phyloP scores from a whole-genome alignment of 148 eudicot genomes.

The Oxyria digyna region DNA sequence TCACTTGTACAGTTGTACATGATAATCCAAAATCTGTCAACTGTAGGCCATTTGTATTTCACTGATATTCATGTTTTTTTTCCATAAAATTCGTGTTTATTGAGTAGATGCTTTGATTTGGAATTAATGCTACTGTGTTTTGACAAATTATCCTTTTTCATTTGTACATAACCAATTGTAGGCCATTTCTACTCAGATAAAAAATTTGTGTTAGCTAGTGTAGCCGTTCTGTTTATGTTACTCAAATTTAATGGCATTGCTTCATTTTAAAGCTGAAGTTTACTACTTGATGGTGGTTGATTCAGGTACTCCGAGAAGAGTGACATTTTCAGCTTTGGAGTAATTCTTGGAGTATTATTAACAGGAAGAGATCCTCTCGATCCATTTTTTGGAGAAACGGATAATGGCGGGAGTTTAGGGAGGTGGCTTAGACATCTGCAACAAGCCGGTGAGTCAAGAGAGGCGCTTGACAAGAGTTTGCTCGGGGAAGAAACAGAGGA shows the following conservation, averaged over 20 bases:
- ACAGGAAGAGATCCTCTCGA: conserved; percentile 72
- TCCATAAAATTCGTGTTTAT: too few species aligned
- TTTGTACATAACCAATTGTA: too few species aligned
- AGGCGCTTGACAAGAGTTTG: conserved; percentile 71
- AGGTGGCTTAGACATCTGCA: conserved; percentile 76
- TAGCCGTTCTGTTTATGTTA: too few species aligned
- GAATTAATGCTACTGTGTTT: too few species aligned
- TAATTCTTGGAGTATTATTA: conserved; percentile 61
- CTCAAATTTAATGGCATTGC: too few species aligned
- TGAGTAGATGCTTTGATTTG: background rate
- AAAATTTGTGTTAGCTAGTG: too few species aligned
- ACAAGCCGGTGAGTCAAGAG: conserved; percentile 70
- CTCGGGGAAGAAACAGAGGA: conserved; percentile 77
- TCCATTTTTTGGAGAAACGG: conserved; percentile 54
- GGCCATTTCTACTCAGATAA: too few species aligned
- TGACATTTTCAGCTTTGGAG: conserved; percentile 88
- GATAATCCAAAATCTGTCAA: too few species aligned
- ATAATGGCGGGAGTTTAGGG: conserved; percentile 60
- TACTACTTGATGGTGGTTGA: conserved; percentile 1
- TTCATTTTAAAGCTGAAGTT: background rate
- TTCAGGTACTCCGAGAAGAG: conserved; percentile 79
- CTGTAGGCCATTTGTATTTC: too few species aligned
- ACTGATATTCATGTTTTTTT: too few species aligned
- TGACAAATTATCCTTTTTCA: too few species aligned
- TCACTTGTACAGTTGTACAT: too few species aligned